Conservation (phyloP, 2,329 filamentous ascomycete genomes). For the Sordariomycetes sp. region DNA sequence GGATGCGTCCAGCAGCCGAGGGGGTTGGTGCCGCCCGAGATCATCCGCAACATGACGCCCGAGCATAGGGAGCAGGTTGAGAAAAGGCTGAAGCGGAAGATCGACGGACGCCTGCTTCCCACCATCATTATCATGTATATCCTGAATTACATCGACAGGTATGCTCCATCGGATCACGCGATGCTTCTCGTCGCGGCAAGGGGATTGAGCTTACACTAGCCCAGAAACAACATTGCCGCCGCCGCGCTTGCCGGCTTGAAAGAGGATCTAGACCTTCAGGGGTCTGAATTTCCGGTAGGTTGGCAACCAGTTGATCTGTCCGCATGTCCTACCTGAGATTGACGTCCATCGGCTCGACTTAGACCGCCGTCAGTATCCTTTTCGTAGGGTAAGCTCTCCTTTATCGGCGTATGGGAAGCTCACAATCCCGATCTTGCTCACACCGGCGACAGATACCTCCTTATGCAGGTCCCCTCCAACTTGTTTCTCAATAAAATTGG, state of each 20-base stretch:
- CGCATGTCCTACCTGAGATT: neutral
- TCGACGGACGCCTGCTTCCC: constrained; percentile 49
- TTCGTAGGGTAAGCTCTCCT: constrained; percentile 30
- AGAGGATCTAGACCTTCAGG: constrained; percentile 28
- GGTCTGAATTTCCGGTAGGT: constrained; percentile 8
- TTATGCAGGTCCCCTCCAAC: constrained; percentile 29
- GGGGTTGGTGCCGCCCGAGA: constrained; percentile 15
- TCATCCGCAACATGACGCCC: constrained; percentile 26
- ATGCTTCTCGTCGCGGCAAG: neutral
- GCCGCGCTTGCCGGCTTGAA: constrained; percentile 34
- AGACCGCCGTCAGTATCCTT: constrained; percentile 37
- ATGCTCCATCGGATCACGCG: neutral
- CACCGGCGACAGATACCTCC: constrained; percentile 24
- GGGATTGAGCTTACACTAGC: neutral
- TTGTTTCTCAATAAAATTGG: constrained; percentile 30
- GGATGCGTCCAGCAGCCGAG: neutral
- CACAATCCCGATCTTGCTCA: neutral
- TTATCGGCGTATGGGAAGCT: neutral
- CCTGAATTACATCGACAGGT: constrained; percentile 48
- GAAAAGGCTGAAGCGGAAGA: constrained; percentile 44
- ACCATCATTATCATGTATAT: constrained; percentile 56
- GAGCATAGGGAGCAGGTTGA: constrained; percentile 38
- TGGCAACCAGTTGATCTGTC: neutral
- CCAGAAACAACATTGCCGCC: constrained; percentile 26
- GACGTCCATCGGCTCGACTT: neutral